phyloP scores from a whole-genome alignment of 2,329 filamentous ascomycete genomes.

The Dactylellina drechsleri region DNA sequence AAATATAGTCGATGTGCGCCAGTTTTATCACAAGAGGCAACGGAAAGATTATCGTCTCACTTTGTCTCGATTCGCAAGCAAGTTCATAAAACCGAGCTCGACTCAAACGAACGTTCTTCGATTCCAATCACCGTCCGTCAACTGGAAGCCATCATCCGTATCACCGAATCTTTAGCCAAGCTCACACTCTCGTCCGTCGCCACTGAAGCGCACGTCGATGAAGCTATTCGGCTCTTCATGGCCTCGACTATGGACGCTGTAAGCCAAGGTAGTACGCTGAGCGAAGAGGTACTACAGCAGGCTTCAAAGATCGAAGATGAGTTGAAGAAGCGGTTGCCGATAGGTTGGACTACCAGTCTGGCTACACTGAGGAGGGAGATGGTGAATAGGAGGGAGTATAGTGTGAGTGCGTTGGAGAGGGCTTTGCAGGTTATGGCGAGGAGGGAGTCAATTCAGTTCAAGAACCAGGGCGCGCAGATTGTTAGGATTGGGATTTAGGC shows the following conservation, averaged over 20 bases:
- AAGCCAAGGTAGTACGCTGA: constrained; percentile 84
- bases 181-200: constrained; percentile 85
- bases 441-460: constrained; percentile 84
- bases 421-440: constrained; percentile 86
- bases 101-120: constrained; percentile 87
- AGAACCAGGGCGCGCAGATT: constrained; percentile 79
- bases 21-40: constrained; percentile 85
- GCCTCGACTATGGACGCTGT: constrained; percentile 98
- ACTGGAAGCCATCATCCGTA: constrained; percentile 95
- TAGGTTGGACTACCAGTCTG: constrained; percentile 93
- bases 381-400: constrained; percentile 89
- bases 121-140: constrained; percentile 98
- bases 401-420: constrained; percentile 83
- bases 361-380: constrained; percentile 88
- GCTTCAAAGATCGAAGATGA: constrained; percentile 87
- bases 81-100: constrained; percentile 88
- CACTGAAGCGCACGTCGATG: constrained; percentile 90
- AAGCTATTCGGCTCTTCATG: constrained; percentile 95
- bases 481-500: constrained; percentile 75
- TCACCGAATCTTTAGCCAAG: constrained; percentile 95
- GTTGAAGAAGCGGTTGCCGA: constrained; percentile 83
- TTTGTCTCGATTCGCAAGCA: constrained; percentile 96
- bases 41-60: constrained; percentile 94
- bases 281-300: constrained; percentile 90
- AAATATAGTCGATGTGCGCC: constrained; percentile 81